Evolutionary conservation across 768 basidiomycete genomes (phyloP), one percentile per base, ranked within the genome.

Genomic region (Candolleomyces eurysporus): DNA sequence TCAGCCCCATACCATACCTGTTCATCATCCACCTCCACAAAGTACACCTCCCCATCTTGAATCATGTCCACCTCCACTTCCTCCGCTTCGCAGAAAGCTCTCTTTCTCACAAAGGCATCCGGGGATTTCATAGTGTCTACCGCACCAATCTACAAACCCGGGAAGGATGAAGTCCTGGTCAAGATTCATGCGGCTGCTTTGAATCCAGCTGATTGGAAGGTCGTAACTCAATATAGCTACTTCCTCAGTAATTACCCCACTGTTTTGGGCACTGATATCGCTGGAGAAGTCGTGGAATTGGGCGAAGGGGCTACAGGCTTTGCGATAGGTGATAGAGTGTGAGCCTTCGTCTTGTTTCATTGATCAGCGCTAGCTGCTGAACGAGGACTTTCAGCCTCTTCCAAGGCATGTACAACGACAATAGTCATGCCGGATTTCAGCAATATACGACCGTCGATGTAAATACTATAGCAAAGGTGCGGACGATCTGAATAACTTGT

Each of bases 251-350:
- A 74, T 17, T 85, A 71, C 62, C 85, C 82, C 14, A 76, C 76
- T 6, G 69, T 86, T 3, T 61, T 82, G 0, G 85, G 85, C 0
- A 72, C 68, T 9, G 85, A 87, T 58, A 73, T 76, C 39, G 80
- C 85, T 48, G 86, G 86, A 5, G 76, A 78, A 1, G 79, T 87
- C 7, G 79, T 77, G 30, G 76, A 73, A 39, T 73, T 86, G 48
- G 86, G 85, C 2, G 78, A 80, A 59, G 82, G 79, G 0, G 84
- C 87, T 8, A 75, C 71, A 17, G 71, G 72, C 36, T 80, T 84
- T 66, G 73, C 80, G 63, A 73, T 74, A 32, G 85, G 84, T 2
- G 84, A 86, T 67, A 74, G 77, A 67, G 82, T 87, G 82, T 84
- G 71, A 65, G 79, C 67, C 26, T 32, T 55, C 31, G 60, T 60